These are phyloP conservation scores for Carex pumila DNA, from an alignment of 176 grass and related monocot species.

Conservation along the genomic window DNA sequence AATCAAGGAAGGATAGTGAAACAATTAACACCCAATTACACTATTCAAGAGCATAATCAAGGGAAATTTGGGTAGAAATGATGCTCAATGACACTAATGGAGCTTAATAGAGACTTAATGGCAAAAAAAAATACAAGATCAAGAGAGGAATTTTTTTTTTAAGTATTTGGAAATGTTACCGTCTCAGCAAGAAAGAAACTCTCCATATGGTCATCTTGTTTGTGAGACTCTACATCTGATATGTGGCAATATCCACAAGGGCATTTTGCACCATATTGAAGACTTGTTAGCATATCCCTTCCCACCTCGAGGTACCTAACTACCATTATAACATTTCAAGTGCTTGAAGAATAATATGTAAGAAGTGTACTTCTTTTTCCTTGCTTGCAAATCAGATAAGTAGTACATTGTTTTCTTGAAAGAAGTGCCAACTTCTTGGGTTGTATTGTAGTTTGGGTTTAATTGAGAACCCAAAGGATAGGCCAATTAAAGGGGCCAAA, in stretches of 20 bases:
- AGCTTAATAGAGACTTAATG: background rate
- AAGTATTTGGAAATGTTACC: conserved; percentile 28
- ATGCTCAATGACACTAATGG: background rate
- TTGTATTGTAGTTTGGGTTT: background rate
- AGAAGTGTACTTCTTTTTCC: background rate
- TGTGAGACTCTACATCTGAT: conserved; percentile 87
- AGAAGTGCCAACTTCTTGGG: background rate
- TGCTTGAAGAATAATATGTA: background rate
- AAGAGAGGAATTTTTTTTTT: background rate
- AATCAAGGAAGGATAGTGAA: background rate
- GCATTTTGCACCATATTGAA: conserved; percentile 88
- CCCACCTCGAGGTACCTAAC: conserved; percentile 81
- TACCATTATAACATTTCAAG: conserved; percentile 1
- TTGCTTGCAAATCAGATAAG: background rate
- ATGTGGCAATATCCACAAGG: conserved; percentile 98
- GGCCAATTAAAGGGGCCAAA: background rate
- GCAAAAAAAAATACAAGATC: background rate
- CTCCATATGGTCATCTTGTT: conserved; percentile 98
- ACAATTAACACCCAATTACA: background rate
- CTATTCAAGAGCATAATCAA: background rate
- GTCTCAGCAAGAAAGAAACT: conserved; percentile 99
- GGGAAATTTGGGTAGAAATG: background rate
- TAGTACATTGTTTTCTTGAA: background rate
- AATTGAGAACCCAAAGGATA: background rate
- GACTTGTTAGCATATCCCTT: conserved; percentile 79